Percentiles rank a stretch among this genome's conserved stretches.
Conservation (phyloP, 305 asterid genomes). For the Fraxinus platypoda region DNA sequence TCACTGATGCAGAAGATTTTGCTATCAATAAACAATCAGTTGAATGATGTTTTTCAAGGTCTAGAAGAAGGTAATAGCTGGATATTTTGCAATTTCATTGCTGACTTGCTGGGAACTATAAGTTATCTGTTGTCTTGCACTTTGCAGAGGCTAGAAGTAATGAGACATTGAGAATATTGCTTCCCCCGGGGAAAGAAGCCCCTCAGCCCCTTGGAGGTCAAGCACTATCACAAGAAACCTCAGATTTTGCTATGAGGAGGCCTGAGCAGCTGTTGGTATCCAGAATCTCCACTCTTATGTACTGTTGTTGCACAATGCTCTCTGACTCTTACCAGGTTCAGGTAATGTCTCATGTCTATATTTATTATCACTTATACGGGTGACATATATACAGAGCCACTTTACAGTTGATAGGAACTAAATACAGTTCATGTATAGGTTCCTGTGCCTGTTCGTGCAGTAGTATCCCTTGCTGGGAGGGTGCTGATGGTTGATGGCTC, state of each 20-base stretch:
- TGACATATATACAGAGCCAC: constrained; percentile 15
- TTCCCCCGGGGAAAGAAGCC: constrained; percentile 66
- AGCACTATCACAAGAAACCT: constrained; percentile 35
- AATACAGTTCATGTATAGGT: constrained; percentile 46
- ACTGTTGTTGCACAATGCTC: constrained; percentile 72
- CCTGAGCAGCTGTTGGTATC: constrained; percentile 69
- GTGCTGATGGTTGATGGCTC: constrained; percentile 80
- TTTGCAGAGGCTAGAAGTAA: constrained; percentile 52
- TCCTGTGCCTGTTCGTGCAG: constrained; percentile 57
- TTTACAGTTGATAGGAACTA: constrained; percentile 3
- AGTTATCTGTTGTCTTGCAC: constrained; percentile 25
- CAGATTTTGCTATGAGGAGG: constrained; percentile 48
- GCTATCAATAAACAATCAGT: constrained; percentile 54
- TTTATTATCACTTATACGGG: constrained; percentile 13
- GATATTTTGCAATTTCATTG: constrained; percentile 19
- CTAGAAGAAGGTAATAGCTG: constrained; percentile 72
- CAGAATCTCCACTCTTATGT: constrained; percentile 63
- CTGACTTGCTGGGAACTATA: constrained; percentile 20
- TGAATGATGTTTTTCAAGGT: constrained; percentile 71
- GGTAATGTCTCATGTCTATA: constrained; percentile 41
- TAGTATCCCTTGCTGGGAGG: constrained; percentile 63
- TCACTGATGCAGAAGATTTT: constrained; percentile 68
- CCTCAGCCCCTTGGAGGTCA: constrained; percentile 73
- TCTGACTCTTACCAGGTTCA: constrained; percentile 62
- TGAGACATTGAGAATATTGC: constrained; percentile 55